Base-by-base conservation (phyloP, 2,329 filamentous ascomycete species). In the Penicillium freii region DNA sequence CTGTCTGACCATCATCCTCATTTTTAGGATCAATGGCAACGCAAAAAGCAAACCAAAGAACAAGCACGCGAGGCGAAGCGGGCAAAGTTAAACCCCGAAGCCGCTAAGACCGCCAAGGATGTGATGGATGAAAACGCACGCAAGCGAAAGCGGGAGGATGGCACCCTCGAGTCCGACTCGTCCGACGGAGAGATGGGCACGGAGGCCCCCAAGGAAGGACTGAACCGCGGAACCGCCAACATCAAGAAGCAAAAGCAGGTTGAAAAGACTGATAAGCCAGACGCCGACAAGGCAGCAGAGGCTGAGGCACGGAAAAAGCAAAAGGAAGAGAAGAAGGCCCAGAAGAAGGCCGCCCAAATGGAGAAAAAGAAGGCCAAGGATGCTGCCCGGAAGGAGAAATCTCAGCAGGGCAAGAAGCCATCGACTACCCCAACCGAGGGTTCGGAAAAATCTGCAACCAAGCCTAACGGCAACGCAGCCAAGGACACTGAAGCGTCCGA, bases 31-130 rank as follows among this genome's bases (percentile, higher is more conserved):
- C 91, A 97, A 87, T 96, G 92, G 91, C 87, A 87, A 74, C 88
- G 88, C 71, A 96, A 94, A 78, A 97, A 97, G 80, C 92, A 97
- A 78, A 93, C 91, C 50, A 96, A 96, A 73, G 89, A 91, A 74
- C 84, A 96, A 75, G 90, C 90, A 58, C 85, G 86, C 61, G 87
- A 89, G 65, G 90, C 91, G 55, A 92, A 92, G 78, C 84, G 88
- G 71, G 91, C 89, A 59, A 97, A 97, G 78, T 83, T 97, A 40
- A 91, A 97, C 69, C 92, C 94, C 27, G 91, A 93, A 64, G 92
- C 91, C 70, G 87, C 88, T 64, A 94, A 95, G 80, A 94, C 87
- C 63, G 93, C 92, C 60, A 93, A 96, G 74, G 92, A 97, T 74
- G 86, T 97, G 60, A 88, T 96, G 85, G 91, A 95, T 65, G 92